These are phyloP conservation scores for Crithidia fasciculata DNA, from an alignment of 208 protist species.

Conservation along the genomic window DNA sequence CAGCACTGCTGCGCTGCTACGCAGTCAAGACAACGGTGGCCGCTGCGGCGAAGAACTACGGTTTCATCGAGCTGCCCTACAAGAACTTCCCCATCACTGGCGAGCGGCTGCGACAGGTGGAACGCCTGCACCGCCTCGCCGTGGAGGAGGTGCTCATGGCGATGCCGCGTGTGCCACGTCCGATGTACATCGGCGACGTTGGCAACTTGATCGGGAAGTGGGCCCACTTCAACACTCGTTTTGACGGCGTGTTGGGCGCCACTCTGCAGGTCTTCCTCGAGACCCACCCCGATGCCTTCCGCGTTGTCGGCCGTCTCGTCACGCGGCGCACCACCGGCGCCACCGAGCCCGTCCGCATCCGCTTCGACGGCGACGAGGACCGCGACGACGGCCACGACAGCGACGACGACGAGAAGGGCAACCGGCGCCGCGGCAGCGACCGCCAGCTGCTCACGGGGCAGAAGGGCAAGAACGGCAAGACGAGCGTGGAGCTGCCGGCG, in stretches of 20 bases:
- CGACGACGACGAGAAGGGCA: slow-evolving; percentile 40
- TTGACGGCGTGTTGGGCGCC: slow-evolving; percentile 75
- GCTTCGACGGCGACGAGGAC: slow-evolving; percentile 68
- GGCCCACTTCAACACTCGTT: slow-evolving; percentile 82
- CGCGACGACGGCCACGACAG: slow-evolving; percentile 56
- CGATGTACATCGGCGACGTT: slow-evolving; percentile 88
- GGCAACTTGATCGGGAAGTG: slow-evolving; percentile 90
- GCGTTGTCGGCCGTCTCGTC: slow-evolving; percentile 72
- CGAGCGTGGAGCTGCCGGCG: slow-evolving; percentile 49
- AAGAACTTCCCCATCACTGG: slow-evolving; percentile 58
- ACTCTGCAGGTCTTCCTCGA: slow-evolving; percentile 77
- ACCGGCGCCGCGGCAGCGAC: slow-evolving; percentile 56
- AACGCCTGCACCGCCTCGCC: slow-evolving; percentile 51
- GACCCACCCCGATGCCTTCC: slow-evolving; percentile 69
- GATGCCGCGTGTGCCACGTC: slow-evolving; percentile 71
- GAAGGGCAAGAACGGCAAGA: slow-evolving; percentile 34
- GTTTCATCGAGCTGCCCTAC: slow-evolving; percentile 55
- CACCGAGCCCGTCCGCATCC: slow-evolving; percentile 73
- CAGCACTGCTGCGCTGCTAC: slow-evolving; percentile 43
- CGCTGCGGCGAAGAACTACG: slow-evolving; percentile 6
- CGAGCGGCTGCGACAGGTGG: slow-evolving; percentile 47
- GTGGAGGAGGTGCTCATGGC: slow-evolving; percentile 88
- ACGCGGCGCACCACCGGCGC: slow-evolving; percentile 65
- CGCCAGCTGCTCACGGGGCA: slow-evolving; percentile 72
- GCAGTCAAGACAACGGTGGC: slow-evolving; percentile 43